Percentiles rank a stretch among this genome's conserved stretches.
These are phyloP conservation scores for Circinella minor DNA, from an alignment of 371 early-diverging fungal species.

Conservation along the genomic window DNA sequence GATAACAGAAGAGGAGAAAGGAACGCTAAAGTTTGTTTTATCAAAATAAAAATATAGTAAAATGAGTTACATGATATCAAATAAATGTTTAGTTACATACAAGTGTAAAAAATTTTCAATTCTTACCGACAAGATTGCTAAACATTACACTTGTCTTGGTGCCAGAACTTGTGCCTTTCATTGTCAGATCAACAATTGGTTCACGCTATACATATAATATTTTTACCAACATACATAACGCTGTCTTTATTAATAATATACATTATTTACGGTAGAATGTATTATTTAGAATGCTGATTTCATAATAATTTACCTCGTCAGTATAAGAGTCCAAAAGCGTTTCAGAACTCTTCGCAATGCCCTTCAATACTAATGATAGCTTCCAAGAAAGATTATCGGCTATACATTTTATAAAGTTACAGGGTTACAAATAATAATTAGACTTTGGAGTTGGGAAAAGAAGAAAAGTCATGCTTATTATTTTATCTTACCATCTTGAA, in stretches of 20 bases:
- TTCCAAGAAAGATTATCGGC: conserved; percentile 57
- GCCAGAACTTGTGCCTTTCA: background rate
- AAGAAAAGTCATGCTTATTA: too few species aligned
- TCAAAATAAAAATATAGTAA: too few species aligned
- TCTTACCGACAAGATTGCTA: background rate
- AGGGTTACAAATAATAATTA: too few species aligned
- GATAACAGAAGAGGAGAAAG: background rate
- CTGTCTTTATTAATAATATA: too few species aligned
- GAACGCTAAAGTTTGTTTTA: background rate
- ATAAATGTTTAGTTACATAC: background rate
- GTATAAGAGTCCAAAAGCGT: conserved; percentile 39
- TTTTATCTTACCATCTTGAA: conserved; percentile 36
- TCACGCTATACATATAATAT: conserved; percentile 15
- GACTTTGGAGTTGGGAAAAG: too few species aligned
- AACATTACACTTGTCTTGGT: background rate
- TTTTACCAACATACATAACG: too few species aligned
- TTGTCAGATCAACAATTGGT: conserved; percentile 4
- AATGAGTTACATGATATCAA: too few species aligned
- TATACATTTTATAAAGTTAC: too few species aligned
- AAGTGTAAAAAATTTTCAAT: too few species aligned
- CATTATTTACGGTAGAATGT: too few species aligned
- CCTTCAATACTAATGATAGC: conserved; percentile 39
- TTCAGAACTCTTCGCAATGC: conserved; percentile 28
- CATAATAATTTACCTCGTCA: conserved; percentile 29
- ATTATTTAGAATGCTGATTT: background rate